Percentiles rank a stretch among this genome's conserved stretches.
These are phyloP conservation scores for Chenopodium quinoa DNA, from an alignment of 148 eudicot species.

Conservation along the genomic window DNA sequence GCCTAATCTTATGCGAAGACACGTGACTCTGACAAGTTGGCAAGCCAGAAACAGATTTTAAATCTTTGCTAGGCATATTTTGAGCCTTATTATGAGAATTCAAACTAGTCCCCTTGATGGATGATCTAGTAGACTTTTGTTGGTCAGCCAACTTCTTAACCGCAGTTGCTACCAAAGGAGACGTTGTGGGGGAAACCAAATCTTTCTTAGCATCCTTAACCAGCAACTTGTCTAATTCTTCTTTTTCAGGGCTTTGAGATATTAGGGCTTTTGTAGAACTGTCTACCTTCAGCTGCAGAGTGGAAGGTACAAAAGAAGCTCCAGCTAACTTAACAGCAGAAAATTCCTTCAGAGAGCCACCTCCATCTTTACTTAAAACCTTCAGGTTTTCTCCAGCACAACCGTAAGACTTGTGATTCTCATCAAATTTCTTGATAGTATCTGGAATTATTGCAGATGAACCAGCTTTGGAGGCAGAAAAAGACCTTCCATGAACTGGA, in stretches of 20 bases:
- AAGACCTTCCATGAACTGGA: conserved; percentile 71
- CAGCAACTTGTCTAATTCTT: conserved; percentile 32
- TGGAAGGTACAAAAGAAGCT: conserved; percentile 29
- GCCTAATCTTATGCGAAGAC: conserved; percentile 42
- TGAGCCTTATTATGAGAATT: conserved; percentile 44
- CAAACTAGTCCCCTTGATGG: conserved; percentile 35
- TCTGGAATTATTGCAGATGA: conserved; percentile 35
- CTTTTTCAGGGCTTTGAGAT: conserved; percentile 35
- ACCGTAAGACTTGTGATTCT: conserved; percentile 27
- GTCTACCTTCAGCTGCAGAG: conserved; percentile 37
- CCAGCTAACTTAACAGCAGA: conserved; percentile 24
- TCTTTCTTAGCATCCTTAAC: conserved; percentile 34
- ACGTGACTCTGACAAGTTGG: conserved; percentile 37
- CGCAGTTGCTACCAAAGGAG: conserved; percentile 41
- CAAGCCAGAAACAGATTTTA: conserved; percentile 34
- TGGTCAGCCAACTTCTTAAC: conserved; percentile 40
- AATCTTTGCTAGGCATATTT: conserved; percentile 33
- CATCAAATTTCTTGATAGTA: conserved; percentile 30
- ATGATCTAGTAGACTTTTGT: conserved; percentile 33
- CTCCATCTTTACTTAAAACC: conserved; percentile 33
- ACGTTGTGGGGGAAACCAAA: conserved; percentile 44
- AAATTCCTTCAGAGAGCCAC: conserved; percentile 33
- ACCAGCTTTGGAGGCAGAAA: conserved; percentile 32
- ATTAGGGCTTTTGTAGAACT: conserved; percentile 32
- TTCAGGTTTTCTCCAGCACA: conserved; percentile 31